Base-by-base conservation (phyloP, 1,139 yeast genomes). In the Chernovozyma aurita region DNA sequence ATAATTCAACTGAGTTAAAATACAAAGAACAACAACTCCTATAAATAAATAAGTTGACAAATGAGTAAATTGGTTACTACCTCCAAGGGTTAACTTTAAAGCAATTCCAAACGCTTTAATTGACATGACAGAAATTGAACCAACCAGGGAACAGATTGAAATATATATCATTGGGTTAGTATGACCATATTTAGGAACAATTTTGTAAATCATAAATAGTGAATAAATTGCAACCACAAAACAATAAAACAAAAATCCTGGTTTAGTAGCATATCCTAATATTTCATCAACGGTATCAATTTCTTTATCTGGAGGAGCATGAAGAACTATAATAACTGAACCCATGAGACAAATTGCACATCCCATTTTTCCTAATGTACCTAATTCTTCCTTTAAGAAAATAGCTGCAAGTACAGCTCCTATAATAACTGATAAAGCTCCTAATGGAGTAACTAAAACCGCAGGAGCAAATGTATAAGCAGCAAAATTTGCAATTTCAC, bases 401-500 rank as follows among this genome's bases (percentile, higher is more conserved):
- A 87, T 59, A 3, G 95, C 84, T 0, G 97, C 97, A 45, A 87
- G 66, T 9, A 87, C 87, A 2, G 97, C 95, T 13, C 92, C 97
- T 43, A 87, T 87, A 45, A 87, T 85, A 25, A 87, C 97, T 2
- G 90, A 80, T 26, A 87, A 65, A 0, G 97, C 97, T 9, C 97
- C 97, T 39, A 87, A 68, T 3, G 96, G 97, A 3, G 96, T 88
- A 30, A 87, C 96, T 48, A 87, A 63, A 45, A 88, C 85, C 1
- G 96, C 95, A 2, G 96, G 96, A 0, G 97, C 96, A 70, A 87
- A 87, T 1, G 96, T 88, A 54, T 87, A 87, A 1, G 97, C 97
- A 11, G 96, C 96, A 57, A 87, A 87, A 57, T 87, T 87, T 39
- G 96, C 95, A 32, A 87, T 65, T 57, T 87, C 97, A 4, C 97